Percentiles rank a stretch among this genome's conserved stretches.
Conservation (phyloP, 2,329 filamentous ascomycete species). For the Drechslerella coelobrocha region DNA sequence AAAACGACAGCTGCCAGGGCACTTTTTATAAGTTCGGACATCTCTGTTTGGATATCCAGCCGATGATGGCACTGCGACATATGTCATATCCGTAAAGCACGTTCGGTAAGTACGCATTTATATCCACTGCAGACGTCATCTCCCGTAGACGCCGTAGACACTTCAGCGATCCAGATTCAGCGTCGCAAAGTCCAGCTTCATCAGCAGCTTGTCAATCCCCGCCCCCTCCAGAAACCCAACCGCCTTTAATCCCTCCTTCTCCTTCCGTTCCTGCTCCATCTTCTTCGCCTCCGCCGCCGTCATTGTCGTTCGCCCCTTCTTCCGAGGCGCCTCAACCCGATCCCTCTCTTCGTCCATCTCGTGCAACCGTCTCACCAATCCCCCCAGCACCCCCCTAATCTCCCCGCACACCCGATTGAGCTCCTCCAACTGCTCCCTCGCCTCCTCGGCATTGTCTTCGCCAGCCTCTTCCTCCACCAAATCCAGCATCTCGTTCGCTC, state of each 20-base stretch:
- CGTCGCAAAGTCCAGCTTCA: constrained; percentile 54
- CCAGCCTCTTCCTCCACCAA: constrained; percentile 36
- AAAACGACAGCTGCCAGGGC: no score
- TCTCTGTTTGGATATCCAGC: no score
- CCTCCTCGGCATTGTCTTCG: constrained; percentile 34
- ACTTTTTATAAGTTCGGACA: no score
- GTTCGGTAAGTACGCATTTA: no score
- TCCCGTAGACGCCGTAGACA: background rate
- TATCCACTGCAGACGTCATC: no score
- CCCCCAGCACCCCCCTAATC: constrained; percentile 51
- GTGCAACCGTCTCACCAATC: constrained; percentile 52
- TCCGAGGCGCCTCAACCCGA: constrained; percentile 39
- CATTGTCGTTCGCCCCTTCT: constrained; percentile 23
- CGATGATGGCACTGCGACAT: no score
- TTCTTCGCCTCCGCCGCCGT: constrained; percentile 23
- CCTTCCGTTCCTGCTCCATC: constrained; percentile 14
- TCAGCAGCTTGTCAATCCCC: constrained; percentile 55
- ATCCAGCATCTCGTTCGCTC: constrained; percentile 50
- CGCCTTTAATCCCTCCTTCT: constrained; percentile 19
- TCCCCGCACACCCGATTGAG: constrained; percentile 49
- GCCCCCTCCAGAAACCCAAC: constrained; percentile 44
- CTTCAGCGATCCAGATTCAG: constrained; percentile 24
- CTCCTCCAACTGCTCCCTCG: constrained; percentile 36
- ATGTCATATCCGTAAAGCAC: no score
- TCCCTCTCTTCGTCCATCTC: constrained; percentile 55